A percentile compares a stretch with the other conserved stretches of the same genome.
These are phyloP conservation scores for Eucalyptus cloeziana DNA, from an alignment of 345 rosid species.

Conservation along the genomic window DNA sequence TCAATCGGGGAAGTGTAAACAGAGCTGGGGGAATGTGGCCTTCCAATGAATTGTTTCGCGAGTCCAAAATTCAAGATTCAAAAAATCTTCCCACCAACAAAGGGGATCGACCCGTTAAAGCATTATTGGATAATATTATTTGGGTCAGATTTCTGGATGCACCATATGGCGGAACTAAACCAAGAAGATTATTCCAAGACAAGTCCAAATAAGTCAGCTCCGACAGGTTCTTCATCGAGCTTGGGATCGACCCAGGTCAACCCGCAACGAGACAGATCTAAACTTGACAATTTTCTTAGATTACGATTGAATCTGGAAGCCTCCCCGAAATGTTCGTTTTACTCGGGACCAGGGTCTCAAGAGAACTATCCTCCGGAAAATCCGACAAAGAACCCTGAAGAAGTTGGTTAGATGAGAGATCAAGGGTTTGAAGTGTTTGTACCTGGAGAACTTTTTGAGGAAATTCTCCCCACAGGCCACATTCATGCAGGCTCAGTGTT, in stretches of 20 bases:
- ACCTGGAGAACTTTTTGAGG: constrained; percentile 6
- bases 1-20: neutral
- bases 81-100: constrained; percentile 9
- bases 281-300: neutral
- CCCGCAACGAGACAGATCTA: neutral
- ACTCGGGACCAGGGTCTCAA: constrained; percentile 3
- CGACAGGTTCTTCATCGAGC: constrained; percentile 2
- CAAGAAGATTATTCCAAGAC: constrained; percentile 11
- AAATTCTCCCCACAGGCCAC: constrained; percentile 1
- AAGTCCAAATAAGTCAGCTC: constrained; percentile 13
- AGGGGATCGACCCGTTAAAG: constrained; percentile 8
- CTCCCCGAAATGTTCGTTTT: constrained; percentile 10
- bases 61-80: constrained; percentile 6
- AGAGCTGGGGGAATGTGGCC: constrained; percentile 16
- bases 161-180: constrained; percentile 15
- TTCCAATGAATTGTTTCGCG: constrained; percentile 3
- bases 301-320: constrained; percentile 18
- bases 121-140: constrained; percentile 8
- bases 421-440: constrained; percentile 10
- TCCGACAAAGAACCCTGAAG: constrained; percentile 13
- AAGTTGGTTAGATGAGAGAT: neutral
- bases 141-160: neutral
- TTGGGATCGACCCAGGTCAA: constrained; percentile 17
- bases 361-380: neutral
- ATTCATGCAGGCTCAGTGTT: neutral